These are phyloP conservation scores for Leptographium flavum DNA, from an alignment of 2,329 filamentous ascomycete species.

Conservation along the genomic window DNA sequence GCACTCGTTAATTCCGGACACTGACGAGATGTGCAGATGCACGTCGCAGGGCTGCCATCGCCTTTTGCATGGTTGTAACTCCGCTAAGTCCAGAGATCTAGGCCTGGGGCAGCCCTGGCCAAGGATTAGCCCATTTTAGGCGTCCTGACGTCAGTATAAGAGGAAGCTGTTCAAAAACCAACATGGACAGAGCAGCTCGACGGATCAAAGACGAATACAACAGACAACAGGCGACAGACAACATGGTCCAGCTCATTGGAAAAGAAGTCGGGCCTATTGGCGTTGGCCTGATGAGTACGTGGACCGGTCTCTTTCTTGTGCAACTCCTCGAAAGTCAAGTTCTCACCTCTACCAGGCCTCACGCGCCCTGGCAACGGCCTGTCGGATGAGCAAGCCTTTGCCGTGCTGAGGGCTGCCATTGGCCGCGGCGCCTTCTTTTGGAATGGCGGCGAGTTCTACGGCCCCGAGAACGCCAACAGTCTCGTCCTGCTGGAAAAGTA, in stretches of 20 bases:
- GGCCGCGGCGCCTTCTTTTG: slow-evolving; percentile 31
- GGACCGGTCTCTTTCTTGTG: neutral
- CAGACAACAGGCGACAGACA: too few relatives aligned
- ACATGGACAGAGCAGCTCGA: too few relatives aligned
- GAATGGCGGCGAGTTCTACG: slow-evolving; percentile 55
- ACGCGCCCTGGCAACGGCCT: slow-evolving; percentile 26
- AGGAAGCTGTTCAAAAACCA: too few relatives aligned
- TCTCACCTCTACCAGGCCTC: slow-evolving; percentile 18
- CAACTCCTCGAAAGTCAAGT: neutral
- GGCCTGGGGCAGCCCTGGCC: too few relatives aligned
- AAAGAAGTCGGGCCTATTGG: slow-evolving; percentile 16
- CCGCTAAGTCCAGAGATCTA: neutral
- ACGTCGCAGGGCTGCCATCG: too few relatives aligned
- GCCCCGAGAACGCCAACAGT: slow-evolving; percentile 39
- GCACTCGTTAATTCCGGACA: too few relatives aligned
- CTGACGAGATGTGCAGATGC: too few relatives aligned
- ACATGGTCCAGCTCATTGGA: slow-evolving; percentile 16
- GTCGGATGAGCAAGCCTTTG: slow-evolving; percentile 34
- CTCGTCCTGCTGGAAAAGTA: slow-evolving; percentile 46
- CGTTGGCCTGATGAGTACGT: slow-evolving; percentile 17
- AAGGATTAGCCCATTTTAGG: too few relatives aligned
- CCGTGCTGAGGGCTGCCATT: slow-evolving; percentile 39
- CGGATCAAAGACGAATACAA: too few relatives aligned
- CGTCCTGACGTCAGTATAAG: neutral
- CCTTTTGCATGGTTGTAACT: neutral